phyloP scores from a whole-genome alignment of 306 rosid genomes.

The Inga laurina region DNA sequence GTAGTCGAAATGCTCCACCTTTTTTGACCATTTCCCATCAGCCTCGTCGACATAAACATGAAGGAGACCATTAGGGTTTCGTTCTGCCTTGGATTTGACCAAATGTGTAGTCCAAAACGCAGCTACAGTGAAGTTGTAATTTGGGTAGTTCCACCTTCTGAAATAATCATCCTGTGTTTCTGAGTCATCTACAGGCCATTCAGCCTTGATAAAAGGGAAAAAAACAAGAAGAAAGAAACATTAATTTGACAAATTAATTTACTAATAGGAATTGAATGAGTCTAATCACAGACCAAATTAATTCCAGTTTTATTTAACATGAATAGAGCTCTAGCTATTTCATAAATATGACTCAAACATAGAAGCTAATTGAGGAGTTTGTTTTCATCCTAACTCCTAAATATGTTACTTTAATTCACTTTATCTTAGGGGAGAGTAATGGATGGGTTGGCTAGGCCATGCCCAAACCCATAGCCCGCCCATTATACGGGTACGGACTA shows the following conservation, averaged over 20 bases:
- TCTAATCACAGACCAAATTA: neutral
- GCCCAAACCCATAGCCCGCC: too few relatives aligned
- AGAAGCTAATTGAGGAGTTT: too few relatives aligned
- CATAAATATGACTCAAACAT: neutral
- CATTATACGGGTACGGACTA: too few relatives aligned
- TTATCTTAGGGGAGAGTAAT: too few relatives aligned
- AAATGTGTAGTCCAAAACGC: conserved; percentile 82
- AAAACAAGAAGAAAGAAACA: neutral
- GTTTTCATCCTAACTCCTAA: too few relatives aligned
- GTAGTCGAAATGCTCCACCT: conserved; percentile 60
- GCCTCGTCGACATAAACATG: conserved; percentile 77
- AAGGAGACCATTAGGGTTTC: conserved; percentile 47
- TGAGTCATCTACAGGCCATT: conserved; percentile 84
- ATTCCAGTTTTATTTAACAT: neutral
- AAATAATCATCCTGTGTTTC: conserved; percentile 50
- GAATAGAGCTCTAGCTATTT: neutral
- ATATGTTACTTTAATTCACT: too few relatives aligned
- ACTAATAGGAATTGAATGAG: neutral
- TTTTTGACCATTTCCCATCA: conserved; percentile 65
- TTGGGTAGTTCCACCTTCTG: conserved; percentile 72
- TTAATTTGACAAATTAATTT: neutral
- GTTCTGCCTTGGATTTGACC: conserved; percentile 52
- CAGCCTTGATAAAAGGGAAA: conserved; percentile 43
- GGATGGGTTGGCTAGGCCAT: too few relatives aligned
- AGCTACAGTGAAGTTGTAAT: conserved; percentile 82